Base-by-base conservation (phyloP, 1,139 yeast species). In the Scheffersomyces quercinus region DNA sequence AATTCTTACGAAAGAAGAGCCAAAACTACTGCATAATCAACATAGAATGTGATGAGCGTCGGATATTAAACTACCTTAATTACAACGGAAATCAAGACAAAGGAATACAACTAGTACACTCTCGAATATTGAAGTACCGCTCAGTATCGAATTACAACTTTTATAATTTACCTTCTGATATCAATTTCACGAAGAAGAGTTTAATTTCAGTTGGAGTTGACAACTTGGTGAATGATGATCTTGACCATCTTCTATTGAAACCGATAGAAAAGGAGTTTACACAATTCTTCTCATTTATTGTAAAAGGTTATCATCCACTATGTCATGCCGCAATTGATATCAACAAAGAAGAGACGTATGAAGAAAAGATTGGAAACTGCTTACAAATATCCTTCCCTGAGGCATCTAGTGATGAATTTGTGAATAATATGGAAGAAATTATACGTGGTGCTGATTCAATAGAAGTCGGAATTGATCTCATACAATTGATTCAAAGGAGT, bases 21-120 rank as follows among this genome's bases (percentile, higher is more conserved):
- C 34, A 39, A n/a, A 44, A 35, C 39, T 46, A 45, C 3, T 44
- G 42, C 33, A 40, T 54, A 12, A 43, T 54, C 29, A 42, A 49
- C 26, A 46, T 53, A 20, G 54, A 53, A 38, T 44, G 54, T 14
- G 56, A 54, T 26, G 52, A 40, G 31, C 35, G 39, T 34, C 40
- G 40, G 9, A 41, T 49, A 12, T 39, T 44, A 39, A 40, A 38
- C n/a, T 44, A 46, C 30, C 29, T 41, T 35, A 33, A 39, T 11
- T 52, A 38, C 36, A 32, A 42, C 24, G 53, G 46, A 13, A 28
- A 37, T 10, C 29, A 33, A n/a, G 46, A 44, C 7, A 45, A 46
- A 20, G 54, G 52, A 3, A 32, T 47, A 13, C 31, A 36, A n/a
- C 36, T 44, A 26, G 39, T 52, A 13, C 49, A 46, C 13, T 37